Percentiles rank a stretch among this genome's conserved stretches.
phyloP scores from a whole-genome alignment of 1,284 basidiomycete species.

The Boletellus deceptivus region DNA sequence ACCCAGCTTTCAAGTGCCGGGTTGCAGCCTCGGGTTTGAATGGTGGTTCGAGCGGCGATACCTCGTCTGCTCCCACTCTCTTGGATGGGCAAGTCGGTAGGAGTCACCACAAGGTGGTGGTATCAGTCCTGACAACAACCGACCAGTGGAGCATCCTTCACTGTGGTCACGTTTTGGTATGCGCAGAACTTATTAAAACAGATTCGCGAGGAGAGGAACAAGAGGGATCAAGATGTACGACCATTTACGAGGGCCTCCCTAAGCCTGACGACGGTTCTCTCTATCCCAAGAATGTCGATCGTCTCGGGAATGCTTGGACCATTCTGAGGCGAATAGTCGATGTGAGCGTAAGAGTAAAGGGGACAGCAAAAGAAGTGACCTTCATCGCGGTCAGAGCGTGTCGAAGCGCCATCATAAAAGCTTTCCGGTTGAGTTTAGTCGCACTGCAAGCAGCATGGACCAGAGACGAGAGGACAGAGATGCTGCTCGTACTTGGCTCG shows the following conservation, averaged over 20 bases:
- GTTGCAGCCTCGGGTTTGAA: conserved; percentile 18
- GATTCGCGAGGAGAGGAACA: no score
- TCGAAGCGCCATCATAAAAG: conserved; percentile 69
- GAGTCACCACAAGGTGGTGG: no score
- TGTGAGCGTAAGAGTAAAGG: neutral
- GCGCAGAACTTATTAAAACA: no score
- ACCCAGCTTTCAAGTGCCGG: conserved; percentile 38
- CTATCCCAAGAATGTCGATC: conserved; percentile 42
- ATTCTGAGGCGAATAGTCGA: conserved; percentile 29
- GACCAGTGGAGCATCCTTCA: no score
- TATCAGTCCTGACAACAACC: no score
- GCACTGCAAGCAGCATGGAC: conserved; percentile 48
- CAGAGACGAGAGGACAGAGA: conserved; percentile 38
- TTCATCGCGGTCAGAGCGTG: conserved; percentile 79
- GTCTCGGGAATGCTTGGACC: conserved; percentile 50
- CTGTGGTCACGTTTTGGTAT: no score
- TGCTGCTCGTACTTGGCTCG: conserved; percentile 16
- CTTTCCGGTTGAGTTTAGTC: conserved; percentile 46
- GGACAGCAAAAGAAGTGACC: conserved; percentile 41
- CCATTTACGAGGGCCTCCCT: conserved; percentile 4
- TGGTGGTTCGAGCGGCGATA: neutral
- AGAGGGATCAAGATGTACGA: neutral
- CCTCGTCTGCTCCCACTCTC: no score
- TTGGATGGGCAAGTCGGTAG: no score
- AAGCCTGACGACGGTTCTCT: conserved; percentile 36